phyloP scores from a whole-genome alignment of 2,329 filamentous ascomycete species.

The Colletotrichum camelliae region DNA sequence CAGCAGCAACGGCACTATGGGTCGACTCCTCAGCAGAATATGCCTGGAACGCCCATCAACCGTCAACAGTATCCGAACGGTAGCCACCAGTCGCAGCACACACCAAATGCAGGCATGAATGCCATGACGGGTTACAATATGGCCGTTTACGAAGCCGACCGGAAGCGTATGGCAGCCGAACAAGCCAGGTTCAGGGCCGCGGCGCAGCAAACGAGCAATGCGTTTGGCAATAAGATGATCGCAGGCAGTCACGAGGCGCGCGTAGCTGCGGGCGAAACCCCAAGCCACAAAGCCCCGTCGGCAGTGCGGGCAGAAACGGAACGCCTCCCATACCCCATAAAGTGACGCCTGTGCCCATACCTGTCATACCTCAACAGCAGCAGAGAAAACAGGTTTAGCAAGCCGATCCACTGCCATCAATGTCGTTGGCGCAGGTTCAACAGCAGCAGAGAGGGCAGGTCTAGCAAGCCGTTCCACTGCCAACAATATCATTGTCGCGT shows the following conservation, averaged over 20 bases:
- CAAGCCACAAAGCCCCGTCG: conserved; percentile 37
- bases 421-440: conserved; percentile 21
- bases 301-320: conserved; percentile 31
- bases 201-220: conserved; percentile 46
- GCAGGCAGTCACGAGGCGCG: conserved; percentile 51
- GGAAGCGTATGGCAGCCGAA: conserved; percentile 44
- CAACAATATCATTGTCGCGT: neutral
- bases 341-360: conserved; percentile 50
- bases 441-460: conserved; percentile 28
- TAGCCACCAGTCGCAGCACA: conserved; percentile 36
- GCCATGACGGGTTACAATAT: conserved; percentile 12
- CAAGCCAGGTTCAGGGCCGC: conserved; percentile 55
- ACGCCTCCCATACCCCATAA: conserved; percentile 42
- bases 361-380: conserved; percentile 45
- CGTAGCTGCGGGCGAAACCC: conserved; percentile 34
- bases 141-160: conserved; percentile 10
- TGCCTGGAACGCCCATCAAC: conserved; percentile 29
- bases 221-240: conserved; percentile 44
- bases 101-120: conserved; percentile 29
- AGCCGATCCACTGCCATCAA: neutral
- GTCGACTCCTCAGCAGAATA: conserved; percentile 27
- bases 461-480: neutral
- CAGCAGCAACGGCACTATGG: conserved; percentile 26
- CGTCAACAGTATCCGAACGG: conserved; percentile 36
- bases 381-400: conserved; percentile 23